Percentiles rank a stretch among this genome's conserved stretches.
Conservation (phyloP, 2,329 filamentous ascomycete genomes). For the Hirsutella minnesotensis region DNA sequence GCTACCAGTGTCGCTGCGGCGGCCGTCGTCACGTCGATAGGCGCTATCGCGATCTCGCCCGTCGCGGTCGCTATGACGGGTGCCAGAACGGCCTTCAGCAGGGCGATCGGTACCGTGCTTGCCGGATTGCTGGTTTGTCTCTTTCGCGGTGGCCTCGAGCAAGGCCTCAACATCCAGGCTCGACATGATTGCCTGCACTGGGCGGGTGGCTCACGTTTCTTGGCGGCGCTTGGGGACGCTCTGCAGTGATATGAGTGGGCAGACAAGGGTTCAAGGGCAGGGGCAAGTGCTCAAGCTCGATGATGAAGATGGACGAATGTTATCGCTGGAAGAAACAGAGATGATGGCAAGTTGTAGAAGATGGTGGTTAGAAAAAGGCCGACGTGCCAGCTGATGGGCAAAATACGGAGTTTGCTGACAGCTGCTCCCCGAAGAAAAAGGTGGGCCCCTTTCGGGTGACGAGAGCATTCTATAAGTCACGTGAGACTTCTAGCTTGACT, state of each 20-base stretch:
- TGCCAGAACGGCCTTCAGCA: neutral
- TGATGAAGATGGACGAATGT: too few species aligned
- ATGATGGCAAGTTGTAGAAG: neutral
- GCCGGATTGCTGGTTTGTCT: constrained; percentile 37
- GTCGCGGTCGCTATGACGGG: constrained; percentile 32
- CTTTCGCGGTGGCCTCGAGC: constrained; percentile 71
- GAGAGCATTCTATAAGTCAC: too few species aligned
- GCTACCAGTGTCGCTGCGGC: constrained; percentile 65
- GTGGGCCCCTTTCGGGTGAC: neutral
- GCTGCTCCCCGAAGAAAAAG: neutral
- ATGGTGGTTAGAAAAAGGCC: neutral
- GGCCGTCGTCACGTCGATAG: constrained; percentile 50
- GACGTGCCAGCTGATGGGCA: neutral
- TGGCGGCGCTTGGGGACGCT: too few species aligned
- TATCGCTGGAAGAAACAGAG: too few species aligned
- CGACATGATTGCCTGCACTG: constrained; percentile 24
- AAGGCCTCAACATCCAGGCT: constrained; percentile 74
- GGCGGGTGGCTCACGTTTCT: constrained; percentile 6
- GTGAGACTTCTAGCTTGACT: too few species aligned
- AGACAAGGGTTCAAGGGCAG: neutral
- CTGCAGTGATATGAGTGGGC: neutral
- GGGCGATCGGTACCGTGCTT: constrained; percentile 26
- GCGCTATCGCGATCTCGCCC: constrained; percentile 43
- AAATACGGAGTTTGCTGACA: neutral
- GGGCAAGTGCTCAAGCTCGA: too few species aligned